A percentile compares a stretch with the other conserved stretches of the same genome.
Evolutionary conservation across 176 grass and related monocot genomes (phyloP).

Genomic region (Zoysia pacifica): DNA sequence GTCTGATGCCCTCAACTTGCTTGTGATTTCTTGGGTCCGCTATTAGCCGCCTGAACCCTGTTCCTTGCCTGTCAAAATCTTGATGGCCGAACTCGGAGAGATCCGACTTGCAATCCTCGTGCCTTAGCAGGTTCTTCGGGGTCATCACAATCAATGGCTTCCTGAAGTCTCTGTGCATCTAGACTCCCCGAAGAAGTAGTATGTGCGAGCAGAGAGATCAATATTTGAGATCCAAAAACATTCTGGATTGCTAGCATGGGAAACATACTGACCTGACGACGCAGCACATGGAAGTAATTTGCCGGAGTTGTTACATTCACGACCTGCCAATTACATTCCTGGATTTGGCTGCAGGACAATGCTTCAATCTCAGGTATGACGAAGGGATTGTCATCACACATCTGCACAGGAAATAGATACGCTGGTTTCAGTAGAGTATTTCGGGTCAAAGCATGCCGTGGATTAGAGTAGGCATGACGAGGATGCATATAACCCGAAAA

Average conservation of each 20-base stretch:
- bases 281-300: conserved; percentile 93
- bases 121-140: conserved; percentile 86
- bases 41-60: conserved; percentile 88
- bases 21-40: conserved; percentile 79
- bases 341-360: conserved; percentile 84
- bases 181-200: background rate
- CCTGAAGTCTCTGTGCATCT: conserved; percentile 89
- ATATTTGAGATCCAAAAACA: background rate
- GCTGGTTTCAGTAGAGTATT: conserved; percentile 15
- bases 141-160: conserved; percentile 88
- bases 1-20: conserved; percentile 71
- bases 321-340: conserved; percentile 97
- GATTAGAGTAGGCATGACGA: background rate
- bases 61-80: conserved; percentile 87
- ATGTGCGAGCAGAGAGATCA: conserved; percentile 6
- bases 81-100: conserved; percentile 90
- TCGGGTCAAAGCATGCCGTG: background rate
- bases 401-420: conserved; percentile 46
- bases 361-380: conserved; percentile 93
- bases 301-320: conserved; percentile 96
- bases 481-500: background rate
- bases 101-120: conserved; percentile 96
- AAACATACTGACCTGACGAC: conserved; percentile 65
- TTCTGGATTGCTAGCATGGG: background rate
- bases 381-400: conserved; percentile 95